phyloP scores from a whole-genome alignment of 192 early-diverging fungal genomes.

The Backusella circina region DNA sequence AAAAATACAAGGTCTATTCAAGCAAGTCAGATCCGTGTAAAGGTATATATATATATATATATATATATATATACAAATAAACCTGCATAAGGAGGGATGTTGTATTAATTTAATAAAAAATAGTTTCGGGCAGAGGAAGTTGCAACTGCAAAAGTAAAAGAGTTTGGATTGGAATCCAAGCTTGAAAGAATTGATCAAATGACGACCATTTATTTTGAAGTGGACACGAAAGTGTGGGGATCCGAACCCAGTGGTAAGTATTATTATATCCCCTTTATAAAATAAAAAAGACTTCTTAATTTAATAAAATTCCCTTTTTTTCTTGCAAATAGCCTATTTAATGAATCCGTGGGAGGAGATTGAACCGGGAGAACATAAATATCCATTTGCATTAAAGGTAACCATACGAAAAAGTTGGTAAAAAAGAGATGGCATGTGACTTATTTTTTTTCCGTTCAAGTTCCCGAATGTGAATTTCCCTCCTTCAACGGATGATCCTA shows the following conservation, averaged over 20 bases:
- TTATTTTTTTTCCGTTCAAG: background rate
- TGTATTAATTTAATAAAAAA: background rate
- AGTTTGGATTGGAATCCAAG: conserved; percentile 10
- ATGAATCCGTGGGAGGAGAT: conserved; percentile 30
- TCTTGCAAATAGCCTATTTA: conserved; percentile 13
- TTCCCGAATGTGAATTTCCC: conserved; percentile 41
- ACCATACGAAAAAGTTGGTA: background rate
- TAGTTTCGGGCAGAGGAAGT: conserved; percentile 30
- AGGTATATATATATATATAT: too few relatives aligned
- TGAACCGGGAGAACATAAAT: conserved; percentile 25
- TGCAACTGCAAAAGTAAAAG: conserved; percentile 27
- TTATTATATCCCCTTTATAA: background rate
- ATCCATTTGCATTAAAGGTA: conserved; percentile 44
- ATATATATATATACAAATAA: background rate
- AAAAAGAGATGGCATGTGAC: background rate
- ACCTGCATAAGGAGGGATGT: conserved; percentile 17
- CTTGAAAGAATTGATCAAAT: conserved; percentile 27
- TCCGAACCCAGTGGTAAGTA: conserved; percentile 23
- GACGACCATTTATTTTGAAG: conserved; percentile 28
- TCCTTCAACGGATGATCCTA: conserved; percentile 34
- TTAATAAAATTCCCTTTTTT: background rate
- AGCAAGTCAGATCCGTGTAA: conserved; percentile 9
- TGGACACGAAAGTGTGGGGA: conserved; percentile 28
- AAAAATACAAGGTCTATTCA: background rate
- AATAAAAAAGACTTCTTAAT: background rate